phyloP scores from a whole-genome alignment of 306 rosid genomes.

The Adenanthera pavonina region DNA sequence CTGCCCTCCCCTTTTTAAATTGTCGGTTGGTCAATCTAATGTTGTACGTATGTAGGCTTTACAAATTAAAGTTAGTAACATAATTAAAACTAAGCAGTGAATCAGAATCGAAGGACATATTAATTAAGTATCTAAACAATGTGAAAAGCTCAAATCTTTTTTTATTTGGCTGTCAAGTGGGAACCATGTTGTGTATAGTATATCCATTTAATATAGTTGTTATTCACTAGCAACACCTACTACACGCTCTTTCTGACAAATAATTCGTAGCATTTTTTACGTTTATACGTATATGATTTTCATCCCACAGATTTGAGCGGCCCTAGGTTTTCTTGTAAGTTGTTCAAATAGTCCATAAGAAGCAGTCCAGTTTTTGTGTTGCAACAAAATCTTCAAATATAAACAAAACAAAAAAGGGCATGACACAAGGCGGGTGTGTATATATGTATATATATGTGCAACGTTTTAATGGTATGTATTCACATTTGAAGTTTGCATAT shows the following conservation, averaged over 20 bases:
- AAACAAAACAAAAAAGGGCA: background rate
- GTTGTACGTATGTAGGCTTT: too few relatives aligned
- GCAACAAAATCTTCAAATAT: background rate
- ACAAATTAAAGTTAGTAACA: too few relatives aligned
- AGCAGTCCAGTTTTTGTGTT: background rate
- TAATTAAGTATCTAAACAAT: background rate
- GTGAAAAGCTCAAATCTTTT: background rate
- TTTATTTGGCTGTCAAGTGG: background rate
- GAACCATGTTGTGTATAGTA: background rate
- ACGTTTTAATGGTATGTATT: constrained; percentile 27
- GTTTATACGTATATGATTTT: background rate
- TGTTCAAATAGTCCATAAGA: background rate
- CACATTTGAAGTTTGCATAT: background rate
- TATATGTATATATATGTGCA: background rate
- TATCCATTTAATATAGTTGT: background rate
- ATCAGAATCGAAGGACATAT: too few relatives aligned
- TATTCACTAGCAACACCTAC: background rate
- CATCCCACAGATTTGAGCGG: background rate
- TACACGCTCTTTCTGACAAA: background rate
- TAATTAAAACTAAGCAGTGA: too few relatives aligned
- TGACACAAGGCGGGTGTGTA: background rate
- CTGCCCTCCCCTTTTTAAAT: too few relatives aligned
- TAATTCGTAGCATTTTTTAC: background rate
- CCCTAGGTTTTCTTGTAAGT: background rate
- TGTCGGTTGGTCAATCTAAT: too few relatives aligned